phyloP scores from a whole-genome alignment of 176 grass and related monocot species.

The Panicum miliaceum region DNA sequence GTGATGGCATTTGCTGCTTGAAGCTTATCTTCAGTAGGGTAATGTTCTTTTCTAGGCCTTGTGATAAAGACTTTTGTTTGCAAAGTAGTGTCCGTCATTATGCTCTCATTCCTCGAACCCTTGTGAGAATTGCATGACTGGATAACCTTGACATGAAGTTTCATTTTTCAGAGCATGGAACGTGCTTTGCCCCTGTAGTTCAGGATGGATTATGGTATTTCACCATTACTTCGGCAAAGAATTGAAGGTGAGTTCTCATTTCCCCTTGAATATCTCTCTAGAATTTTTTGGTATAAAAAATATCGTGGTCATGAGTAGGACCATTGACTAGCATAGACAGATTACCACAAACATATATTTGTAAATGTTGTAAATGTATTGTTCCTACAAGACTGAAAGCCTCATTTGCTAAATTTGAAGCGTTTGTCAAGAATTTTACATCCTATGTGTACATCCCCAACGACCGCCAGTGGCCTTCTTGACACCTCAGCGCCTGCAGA shows the following conservation, averaged over 20 bases:
- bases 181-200: conserved; percentile 51
- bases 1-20: neutral
- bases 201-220: conserved; percentile 49
- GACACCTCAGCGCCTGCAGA: no score
- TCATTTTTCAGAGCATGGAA: conserved; percentile 50
- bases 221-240: conserved; percentile 78
- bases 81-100: neutral
- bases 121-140: neutral
- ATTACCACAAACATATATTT: neutral
- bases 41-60: conserved; percentile 18
- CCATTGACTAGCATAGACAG: neutral
- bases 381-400: neutral
- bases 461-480: no score
- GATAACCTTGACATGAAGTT: neutral
- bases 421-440: neutral
- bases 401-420: conserved; percentile 18
- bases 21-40: conserved; percentile 49
- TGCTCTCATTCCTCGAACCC: neutral
- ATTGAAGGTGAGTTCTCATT: conserved; percentile 68
- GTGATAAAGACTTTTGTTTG: neutral
- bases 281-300: neutral
- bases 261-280: neutral
- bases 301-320: neutral
- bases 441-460: neutral
- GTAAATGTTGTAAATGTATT: neutral